Percentiles rank a stretch among this genome's conserved stretches.
phyloP scores from a whole-genome alignment of 1,284 basidiomycete genomes.

The Ganoderma leucocontextum region DNA sequence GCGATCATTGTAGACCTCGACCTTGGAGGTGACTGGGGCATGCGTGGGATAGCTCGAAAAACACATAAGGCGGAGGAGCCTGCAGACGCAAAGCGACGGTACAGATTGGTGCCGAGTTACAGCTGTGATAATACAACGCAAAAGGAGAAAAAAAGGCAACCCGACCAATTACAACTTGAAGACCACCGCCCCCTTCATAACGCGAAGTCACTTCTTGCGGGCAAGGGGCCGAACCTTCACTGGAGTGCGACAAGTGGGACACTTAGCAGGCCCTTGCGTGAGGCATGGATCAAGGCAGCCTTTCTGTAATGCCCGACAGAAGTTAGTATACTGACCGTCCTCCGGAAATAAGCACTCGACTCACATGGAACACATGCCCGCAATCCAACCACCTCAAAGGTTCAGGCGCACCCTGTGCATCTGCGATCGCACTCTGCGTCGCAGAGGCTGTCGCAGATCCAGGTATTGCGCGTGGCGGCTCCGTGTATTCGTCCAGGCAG shows the following conservation, averaged over 20 bases:
- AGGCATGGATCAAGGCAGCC: background rate
- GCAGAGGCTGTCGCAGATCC: slow-evolving; percentile 12
- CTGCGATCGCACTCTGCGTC: slow-evolving; percentile 58
- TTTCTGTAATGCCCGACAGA: background rate
- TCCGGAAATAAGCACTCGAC: slow-evolving; percentile 35
- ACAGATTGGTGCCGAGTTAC: background rate
- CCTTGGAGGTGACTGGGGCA: background rate
- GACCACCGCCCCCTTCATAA: background rate
- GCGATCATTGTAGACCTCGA: background rate
- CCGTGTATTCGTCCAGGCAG: slow-evolving; percentile 80
- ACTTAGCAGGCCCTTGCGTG: background rate
- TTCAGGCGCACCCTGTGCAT: slow-evolving; percentile 58
- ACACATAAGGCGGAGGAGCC: too few species aligned
- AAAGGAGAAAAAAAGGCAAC: background rate
- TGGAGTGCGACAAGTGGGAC: background rate
- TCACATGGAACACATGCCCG: slow-evolving; percentile 81
- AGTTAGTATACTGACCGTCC: background rate
- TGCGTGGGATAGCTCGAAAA: background rate
- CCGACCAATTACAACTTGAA: background rate
- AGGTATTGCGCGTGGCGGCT: slow-evolving; percentile 50
- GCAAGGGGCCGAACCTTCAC: background rate
- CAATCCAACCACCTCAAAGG: slow-evolving; percentile 74
- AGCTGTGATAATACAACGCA: background rate
- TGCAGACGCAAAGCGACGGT: too few species aligned
- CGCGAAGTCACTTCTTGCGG: background rate